Conservation (phyloP, 345 rosid genomes). For the Psidium guajava region DNA sequence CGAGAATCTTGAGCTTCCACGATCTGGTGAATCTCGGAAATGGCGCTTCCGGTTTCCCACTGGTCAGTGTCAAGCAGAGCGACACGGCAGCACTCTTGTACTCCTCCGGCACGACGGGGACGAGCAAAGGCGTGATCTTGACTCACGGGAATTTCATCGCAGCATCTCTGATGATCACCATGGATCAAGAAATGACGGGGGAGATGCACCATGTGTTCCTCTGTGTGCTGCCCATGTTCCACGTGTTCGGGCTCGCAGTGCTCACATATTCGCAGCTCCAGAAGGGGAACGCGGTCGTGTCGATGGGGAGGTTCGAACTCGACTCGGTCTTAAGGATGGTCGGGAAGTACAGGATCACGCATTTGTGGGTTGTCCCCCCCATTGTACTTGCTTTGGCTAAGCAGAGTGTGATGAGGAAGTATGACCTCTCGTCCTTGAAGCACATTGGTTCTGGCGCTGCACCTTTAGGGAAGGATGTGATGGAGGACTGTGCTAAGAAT, state of each 20-base stretch:
- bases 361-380: slow-evolving; percentile 86
- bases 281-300: slow-evolving; percentile 47
- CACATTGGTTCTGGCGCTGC: slow-evolving; percentile 80
- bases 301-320: slow-evolving; percentile 64
- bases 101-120: slow-evolving; percentile 88
- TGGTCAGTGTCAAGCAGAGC: slow-evolving; percentile 30
- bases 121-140: slow-evolving; percentile 76
- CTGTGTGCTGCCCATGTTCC: slow-evolving; percentile 84
- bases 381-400: slow-evolving; percentile 76
- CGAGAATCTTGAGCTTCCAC: slow-evolving; percentile 24
- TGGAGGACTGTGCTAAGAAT: slow-evolving; percentile 63
- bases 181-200: slow-evolving; percentile 48
- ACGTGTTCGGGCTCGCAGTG: slow-evolving; percentile 65
- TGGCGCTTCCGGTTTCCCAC: slow-evolving; percentile 31
- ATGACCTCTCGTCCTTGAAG: slow-evolving; percentile 58
- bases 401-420: slow-evolving; percentile 39
- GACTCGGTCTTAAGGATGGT: slow-evolving; percentile 33
- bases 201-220: slow-evolving; percentile 38
- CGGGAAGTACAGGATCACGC: slow-evolving; percentile 54
- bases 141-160: slow-evolving; percentile 79
- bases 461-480: slow-evolving; percentile 79
- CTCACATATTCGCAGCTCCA: slow-evolving; percentile 43
- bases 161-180: slow-evolving; percentile 28
- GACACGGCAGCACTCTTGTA: slow-evolving; percentile 64
- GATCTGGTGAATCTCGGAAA: slow-evolving; percentile 38